These are phyloP conservation scores for Tripterygium wilfordii DNA, from an alignment of 177 flowering plant genomes.

Conservation along the genomic window DNA sequence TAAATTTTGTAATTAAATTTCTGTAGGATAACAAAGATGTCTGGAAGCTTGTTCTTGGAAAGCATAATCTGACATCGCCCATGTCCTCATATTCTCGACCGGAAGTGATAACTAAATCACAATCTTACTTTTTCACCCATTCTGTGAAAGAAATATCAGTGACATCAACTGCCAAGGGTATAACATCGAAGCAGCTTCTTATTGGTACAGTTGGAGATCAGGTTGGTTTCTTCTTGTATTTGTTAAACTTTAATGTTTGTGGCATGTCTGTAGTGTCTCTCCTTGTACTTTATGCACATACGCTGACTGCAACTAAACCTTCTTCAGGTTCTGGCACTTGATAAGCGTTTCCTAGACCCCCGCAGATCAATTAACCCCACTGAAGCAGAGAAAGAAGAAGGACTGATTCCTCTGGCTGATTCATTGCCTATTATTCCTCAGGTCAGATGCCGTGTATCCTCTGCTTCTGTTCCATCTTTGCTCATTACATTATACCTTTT, in stretches of 20 bases:
- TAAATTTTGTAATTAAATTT: slow-evolving; percentile 6
- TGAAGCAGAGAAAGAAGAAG: slow-evolving; percentile 87
- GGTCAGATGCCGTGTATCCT: slow-evolving; percentile 35
- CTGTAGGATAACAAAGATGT: slow-evolving; percentile 88
- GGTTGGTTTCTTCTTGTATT: slow-evolving; percentile 36
- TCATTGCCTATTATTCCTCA: slow-evolving; percentile 89
- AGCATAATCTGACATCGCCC: slow-evolving; percentile 90
- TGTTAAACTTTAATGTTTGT: neutral
- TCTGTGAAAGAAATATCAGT: slow-evolving; percentile 85
- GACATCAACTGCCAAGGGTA: slow-evolving; percentile 89
- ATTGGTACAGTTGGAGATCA: slow-evolving; percentile 96
- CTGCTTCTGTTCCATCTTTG: neutral
- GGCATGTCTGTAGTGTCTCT: neutral
- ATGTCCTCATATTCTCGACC: slow-evolving; percentile 85
- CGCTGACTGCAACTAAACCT: neutral
- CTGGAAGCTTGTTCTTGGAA: slow-evolving; percentile 85
- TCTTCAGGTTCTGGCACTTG: slow-evolving; percentile 85
- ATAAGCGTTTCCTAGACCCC: slow-evolving; percentile 91
- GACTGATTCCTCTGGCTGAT: slow-evolving; percentile 87
- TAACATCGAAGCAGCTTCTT: slow-evolving; percentile 95
- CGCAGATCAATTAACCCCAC: slow-evolving; percentile 78
- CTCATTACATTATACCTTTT: too few relatives aligned
- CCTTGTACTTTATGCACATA: neutral
- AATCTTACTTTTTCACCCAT: slow-evolving; percentile 85
- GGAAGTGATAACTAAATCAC: slow-evolving; percentile 77